These are phyloP conservation scores for Sporothrix globosa DNA, from an alignment of 2,329 filamentous ascomycete genomes.

Conservation along the genomic window DNA sequence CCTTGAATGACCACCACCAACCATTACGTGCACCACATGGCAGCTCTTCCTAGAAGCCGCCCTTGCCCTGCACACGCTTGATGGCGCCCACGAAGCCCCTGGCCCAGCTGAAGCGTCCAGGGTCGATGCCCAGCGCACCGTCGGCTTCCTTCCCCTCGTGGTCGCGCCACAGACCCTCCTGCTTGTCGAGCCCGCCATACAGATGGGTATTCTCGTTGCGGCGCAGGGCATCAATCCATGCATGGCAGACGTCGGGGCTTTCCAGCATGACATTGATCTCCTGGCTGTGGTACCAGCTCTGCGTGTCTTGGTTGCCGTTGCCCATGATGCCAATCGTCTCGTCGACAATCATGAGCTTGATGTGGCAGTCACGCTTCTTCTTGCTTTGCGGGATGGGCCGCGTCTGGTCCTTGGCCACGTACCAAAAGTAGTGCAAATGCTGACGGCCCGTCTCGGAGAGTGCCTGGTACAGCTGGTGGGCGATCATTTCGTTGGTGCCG, in stretches of 20 bases:
- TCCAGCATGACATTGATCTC: constrained; percentile 79
- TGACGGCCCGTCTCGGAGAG: constrained; percentile 55
- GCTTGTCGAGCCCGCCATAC: constrained; percentile 57
- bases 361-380: constrained; percentile 70
- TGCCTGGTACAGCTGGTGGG: constrained; percentile 59
- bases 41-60: constrained; percentile 51
- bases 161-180: constrained; percentile 67
- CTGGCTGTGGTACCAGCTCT: constrained; percentile 77
- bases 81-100: constrained; percentile 62
- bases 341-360: constrained; percentile 78
- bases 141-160: constrained; percentile 52
- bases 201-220: constrained; percentile 65
- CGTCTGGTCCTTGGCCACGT: constrained; percentile 73
- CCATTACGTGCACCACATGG: background rate
- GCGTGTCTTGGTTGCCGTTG: constrained; percentile 79
- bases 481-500: constrained; percentile 73
- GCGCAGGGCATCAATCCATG: constrained; percentile 60
- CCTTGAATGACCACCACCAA: background rate
- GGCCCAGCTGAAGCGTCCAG: constrained; percentile 60
- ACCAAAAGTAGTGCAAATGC: constrained; percentile 66
- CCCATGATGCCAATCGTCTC: constrained; percentile 70
- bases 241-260: constrained; percentile 60
- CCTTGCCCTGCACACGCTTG: constrained; percentile 59
- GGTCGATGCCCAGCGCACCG: constrained; percentile 56
- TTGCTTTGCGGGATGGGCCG: constrained; percentile 66